A percentile compares a stretch with the other conserved stretches of the same genome.
Evolutionary conservation across 73 alveolate genomes (phyloP).

Genomic region (Uronychia setigera): DNA sequence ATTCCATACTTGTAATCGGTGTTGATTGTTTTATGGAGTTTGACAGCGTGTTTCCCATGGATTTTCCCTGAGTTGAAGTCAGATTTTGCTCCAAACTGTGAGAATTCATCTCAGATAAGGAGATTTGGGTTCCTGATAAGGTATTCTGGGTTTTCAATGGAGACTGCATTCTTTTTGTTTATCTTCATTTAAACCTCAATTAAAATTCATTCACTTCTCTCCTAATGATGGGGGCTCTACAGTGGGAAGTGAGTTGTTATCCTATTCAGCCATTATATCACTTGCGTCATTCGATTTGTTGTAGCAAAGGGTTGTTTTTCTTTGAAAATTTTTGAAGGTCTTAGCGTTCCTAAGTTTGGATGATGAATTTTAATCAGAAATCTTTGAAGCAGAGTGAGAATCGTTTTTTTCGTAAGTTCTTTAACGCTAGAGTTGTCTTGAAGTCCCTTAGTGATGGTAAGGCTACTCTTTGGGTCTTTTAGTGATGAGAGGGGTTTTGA

Average conservation of each 20-base stretch:
- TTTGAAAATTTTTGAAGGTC: too few relatives aligned
- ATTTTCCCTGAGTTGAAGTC: neutral
- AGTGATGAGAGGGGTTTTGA: neutral
- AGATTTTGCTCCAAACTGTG: neutral
- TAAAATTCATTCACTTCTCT: too few relatives aligned
- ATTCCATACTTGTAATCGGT: conserved; percentile 7
- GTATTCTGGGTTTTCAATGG: conserved; percentile 29
- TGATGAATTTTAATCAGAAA: too few relatives aligned
- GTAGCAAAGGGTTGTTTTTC: too few relatives aligned
- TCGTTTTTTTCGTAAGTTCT: too few relatives aligned
- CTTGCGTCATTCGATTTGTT: too few relatives aligned
- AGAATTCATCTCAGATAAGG: conserved; percentile 7
- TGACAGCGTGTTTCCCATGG: neutral
- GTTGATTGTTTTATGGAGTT: neutral
- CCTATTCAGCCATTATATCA: too few relatives aligned
- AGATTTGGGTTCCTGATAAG: conserved; percentile 18
- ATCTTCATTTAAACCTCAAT: too few relatives aligned
- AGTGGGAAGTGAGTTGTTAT: too few relatives aligned
- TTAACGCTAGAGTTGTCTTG: neutral
- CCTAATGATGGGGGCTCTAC: too few relatives aligned
- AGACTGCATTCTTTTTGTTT: conserved; percentile 37
- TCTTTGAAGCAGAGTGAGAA: too few relatives aligned
- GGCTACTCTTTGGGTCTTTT: neutral
- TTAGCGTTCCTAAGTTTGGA: too few relatives aligned
- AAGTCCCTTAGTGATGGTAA: neutral